These are phyloP conservation scores for Fusarium torreyae DNA, from an alignment of 2,329 filamentous ascomycete species.

Conservation along the genomic window DNA sequence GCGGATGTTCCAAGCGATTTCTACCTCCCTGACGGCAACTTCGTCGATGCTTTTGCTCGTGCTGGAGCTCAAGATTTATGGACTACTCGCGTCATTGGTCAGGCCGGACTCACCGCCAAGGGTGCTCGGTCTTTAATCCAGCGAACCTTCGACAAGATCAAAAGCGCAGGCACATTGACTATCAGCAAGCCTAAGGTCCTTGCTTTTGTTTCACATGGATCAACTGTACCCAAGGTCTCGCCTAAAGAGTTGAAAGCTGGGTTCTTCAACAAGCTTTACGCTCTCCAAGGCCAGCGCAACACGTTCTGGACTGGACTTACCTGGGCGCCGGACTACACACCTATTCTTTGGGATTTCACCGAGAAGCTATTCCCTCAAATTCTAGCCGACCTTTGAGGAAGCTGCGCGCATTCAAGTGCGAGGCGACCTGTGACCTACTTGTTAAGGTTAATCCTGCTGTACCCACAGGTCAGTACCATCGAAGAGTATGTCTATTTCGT, in stretches of 20 bases:
- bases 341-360: slow-evolving; percentile 47
- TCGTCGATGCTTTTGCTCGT: slow-evolving; percentile 24
- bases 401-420: no score
- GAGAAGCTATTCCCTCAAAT: slow-evolving; percentile 35
- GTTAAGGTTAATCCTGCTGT: no score
- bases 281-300: slow-evolving; percentile 53
- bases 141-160: slow-evolving; percentile 5
- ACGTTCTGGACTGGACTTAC: slow-evolving; percentile 56
- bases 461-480: no score
- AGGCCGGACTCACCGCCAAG: not conserved
- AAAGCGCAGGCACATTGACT: slow-evolving; percentile 23
- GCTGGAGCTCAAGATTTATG: not conserved
- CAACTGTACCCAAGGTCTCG: slow-evolving; percentile 46
- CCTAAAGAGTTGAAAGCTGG: slow-evolving; percentile 50
- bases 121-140: slow-evolving; percentile 16
- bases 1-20: slow-evolving; percentile 12
- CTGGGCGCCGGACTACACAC: slow-evolving; percentile 46
- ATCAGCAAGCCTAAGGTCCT: slow-evolving; percentile 21
- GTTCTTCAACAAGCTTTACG: slow-evolving; percentile 54
- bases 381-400: not conserved
- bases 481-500: no score
- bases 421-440: no score
- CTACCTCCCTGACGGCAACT: slow-evolving; percentile 25
- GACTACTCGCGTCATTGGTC: slow-evolving; percentile 29
- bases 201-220: slow-evolving; percentile 40